Percentiles rank a stretch among this genome's conserved stretches.
Evolutionary conservation across 1,284 basidiomycete genomes (phyloP).

Genomic region (Somion occarium): DNA sequence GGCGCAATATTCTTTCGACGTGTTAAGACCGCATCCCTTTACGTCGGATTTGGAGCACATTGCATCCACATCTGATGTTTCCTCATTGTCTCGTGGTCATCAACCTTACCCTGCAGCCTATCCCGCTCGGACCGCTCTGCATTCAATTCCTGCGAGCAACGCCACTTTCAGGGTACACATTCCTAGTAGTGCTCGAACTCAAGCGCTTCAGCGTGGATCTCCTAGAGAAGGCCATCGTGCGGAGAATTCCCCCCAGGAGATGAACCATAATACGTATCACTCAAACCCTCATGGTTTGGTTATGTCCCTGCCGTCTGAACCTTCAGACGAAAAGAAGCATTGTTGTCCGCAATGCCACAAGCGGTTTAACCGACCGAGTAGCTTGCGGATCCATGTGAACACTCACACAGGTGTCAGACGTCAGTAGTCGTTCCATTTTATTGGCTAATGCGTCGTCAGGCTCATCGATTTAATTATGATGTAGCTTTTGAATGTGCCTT

Average conservation of each 20-base stretch:
- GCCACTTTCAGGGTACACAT: background rate
- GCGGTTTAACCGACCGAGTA: slow-evolving; percentile 40
- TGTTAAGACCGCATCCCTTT: slow-evolving; percentile 15
- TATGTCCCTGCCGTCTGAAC: background rate
- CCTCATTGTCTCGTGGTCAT: background rate
- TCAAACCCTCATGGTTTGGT: background rate
- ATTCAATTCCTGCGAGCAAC: background rate
- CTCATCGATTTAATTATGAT: background rate
- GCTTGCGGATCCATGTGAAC: slow-evolving; percentile 37
- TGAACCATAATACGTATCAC: background rate
- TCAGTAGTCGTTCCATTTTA: slow-evolving; percentile 17
- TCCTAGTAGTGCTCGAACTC: no score
- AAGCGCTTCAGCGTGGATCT: no score
- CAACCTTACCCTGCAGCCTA: background rate
- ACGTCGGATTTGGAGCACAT: slow-evolving; percentile 9
- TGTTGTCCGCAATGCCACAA: slow-evolving; percentile 36
- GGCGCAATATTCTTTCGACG: slow-evolving; percentile 11
- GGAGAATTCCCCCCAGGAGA: no score
- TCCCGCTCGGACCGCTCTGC: background rate
- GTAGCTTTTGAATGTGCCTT: slow-evolving; percentile 33
- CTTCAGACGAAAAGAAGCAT: slow-evolving; percentile 27
- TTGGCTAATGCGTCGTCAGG: background rate
- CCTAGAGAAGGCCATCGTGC: slow-evolving; percentile 14
- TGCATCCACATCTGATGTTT: background rate
- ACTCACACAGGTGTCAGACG: slow-evolving; percentile 39